These are phyloP conservation scores for Neurospora sp. DNA, from an alignment of 495 filamentous ascomycete genomes.

Conservation along the genomic window DNA sequence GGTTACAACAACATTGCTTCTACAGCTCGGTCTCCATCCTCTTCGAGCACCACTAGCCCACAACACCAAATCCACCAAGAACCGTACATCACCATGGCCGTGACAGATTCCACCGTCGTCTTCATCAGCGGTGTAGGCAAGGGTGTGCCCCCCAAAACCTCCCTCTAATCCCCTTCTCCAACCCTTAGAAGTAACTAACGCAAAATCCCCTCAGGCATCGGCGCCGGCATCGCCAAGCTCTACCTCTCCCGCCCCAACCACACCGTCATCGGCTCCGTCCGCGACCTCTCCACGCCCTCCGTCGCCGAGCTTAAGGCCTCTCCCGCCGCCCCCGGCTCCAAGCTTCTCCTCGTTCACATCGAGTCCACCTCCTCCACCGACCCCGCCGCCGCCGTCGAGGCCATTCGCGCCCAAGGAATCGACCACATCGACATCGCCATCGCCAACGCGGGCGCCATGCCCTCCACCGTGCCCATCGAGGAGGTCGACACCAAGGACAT, in stretches of 20 bases:
- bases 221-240: constrained; percentile 6
- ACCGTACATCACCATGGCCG: background rate
- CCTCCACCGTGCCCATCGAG: constrained; percentile 5
- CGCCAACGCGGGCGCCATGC: constrained; percentile 13
- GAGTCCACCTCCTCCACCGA: constrained; percentile 7
- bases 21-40: background rate
- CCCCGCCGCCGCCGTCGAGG: constrained; percentile 1
- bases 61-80: background rate
- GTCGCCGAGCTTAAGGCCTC: constrained; percentile 9
- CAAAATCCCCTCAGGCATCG: constrained; percentile 9
- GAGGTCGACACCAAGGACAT: constrained; percentile 4
- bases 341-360: constrained; percentile 12
- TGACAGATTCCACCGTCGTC: constrained; percentile 6
- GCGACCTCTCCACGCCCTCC: constrained; percentile 3
- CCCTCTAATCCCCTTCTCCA: background rate
- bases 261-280: constrained; percentile 19
- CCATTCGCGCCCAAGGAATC: constrained; percentile 1
- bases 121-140: constrained; percentile 9
- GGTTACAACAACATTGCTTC: background rate
- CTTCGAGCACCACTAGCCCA: background rate
- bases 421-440: constrained; percentile 16
- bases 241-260: constrained; percentile 19
- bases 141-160: background rate
- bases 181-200: too few species aligned
- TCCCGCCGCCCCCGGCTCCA: constrained; percentile 3